Evolutionary conservation across 106 monocot genomes (phyloP).

Genomic region (Platanthera guangdongensis): DNA sequence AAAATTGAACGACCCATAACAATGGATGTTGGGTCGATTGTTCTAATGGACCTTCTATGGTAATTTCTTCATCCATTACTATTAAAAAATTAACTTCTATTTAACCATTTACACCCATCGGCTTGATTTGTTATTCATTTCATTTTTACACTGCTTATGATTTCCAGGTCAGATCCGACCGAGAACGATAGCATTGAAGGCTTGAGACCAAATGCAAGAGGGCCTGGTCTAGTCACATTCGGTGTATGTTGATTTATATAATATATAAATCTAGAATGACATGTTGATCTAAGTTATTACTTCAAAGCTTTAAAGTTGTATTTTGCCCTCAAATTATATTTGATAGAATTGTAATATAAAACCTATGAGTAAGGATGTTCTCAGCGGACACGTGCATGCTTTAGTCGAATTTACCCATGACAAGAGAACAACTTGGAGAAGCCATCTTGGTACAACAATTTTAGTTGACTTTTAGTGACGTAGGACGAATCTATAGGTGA

Average conservation of each 20-base stretch:
- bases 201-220: conserved; percentile 97
- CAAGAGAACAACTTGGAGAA: too few relatives aligned
- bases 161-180: conserved; percentile 96
- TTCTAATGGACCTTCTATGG: conserved; percentile 97
- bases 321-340: too few relatives aligned
- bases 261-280: background rate
- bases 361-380: too few relatives aligned
- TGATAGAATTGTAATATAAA: too few relatives aligned
- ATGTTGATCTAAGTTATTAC: background rate
- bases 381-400: too few relatives aligned
- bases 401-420: too few relatives aligned
- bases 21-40: conserved; percentile 94
- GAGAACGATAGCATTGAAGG: conserved; percentile 97
- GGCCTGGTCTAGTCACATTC: conserved; percentile 96
- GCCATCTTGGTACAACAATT: too few relatives aligned
- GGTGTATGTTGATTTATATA: conserved; percentile 46
- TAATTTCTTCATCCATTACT: conserved; percentile 17
- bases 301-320: background rate
- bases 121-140: conserved; percentile 3
- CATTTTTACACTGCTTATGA: conserved; percentile 6
- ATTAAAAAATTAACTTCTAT: background rate
- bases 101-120: background rate
- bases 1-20: conserved; percentile 97
- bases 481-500: too few relatives aligned
- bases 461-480: too few relatives aligned